phyloP scores from a whole-genome alignment of 148 eudicot genomes.

The Vaccinium vitisidaea region DNA sequence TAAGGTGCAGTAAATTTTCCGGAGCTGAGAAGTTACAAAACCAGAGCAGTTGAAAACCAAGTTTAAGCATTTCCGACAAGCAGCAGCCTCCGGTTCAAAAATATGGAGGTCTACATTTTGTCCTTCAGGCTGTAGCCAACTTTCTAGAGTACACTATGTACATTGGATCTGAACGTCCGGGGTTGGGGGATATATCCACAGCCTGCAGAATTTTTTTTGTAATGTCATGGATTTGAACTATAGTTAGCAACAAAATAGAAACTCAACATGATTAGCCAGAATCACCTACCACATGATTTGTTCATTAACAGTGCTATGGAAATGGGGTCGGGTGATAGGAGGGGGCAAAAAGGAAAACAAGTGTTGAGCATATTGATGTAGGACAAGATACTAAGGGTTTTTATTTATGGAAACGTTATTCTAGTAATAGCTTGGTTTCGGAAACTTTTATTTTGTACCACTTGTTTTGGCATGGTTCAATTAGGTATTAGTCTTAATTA shows the following conservation, averaged over 20 bases:
- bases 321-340: background rate
- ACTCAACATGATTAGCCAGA: background rate
- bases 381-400: too few relatives aligned
- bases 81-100: background rate
- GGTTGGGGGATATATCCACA: constrained; percentile 90
- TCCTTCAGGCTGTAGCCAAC: constrained; percentile 48
- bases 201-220: constrained; percentile 42
- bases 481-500: too few relatives aligned
- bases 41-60: background rate
- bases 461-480: too few relatives aligned
- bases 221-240: background rate
- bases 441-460: too few relatives aligned
- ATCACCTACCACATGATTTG: background rate
- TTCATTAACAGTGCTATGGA: background rate
- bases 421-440: too few relatives aligned
- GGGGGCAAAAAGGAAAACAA: background rate
- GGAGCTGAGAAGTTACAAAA: background rate
- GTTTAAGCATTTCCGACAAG: background rate
- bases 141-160: constrained; percentile 81
- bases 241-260: background rate
- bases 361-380: background rate
- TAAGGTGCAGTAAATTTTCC: background rate
- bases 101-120: background rate
- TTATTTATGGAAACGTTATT: too few relatives aligned
- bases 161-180: constrained; percentile 97